Conservation (phyloP, 2,329 filamentous ascomycete species). For the Calonectria multiphialidica region DNA sequence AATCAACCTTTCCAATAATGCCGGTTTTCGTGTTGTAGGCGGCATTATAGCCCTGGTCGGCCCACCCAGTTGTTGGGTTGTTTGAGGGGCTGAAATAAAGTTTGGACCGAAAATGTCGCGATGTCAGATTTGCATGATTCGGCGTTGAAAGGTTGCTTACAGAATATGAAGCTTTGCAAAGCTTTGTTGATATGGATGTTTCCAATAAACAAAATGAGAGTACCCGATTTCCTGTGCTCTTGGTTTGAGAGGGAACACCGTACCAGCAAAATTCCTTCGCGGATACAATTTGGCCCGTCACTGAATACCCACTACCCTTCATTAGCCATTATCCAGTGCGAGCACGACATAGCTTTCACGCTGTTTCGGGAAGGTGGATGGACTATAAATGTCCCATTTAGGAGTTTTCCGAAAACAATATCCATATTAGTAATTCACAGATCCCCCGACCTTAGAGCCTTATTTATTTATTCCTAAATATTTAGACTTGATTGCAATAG, state of each 20-base stretch:
- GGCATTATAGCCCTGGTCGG: too few relatives aligned
- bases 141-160: too few relatives aligned
- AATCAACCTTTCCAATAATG: too few relatives aligned
- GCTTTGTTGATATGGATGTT: too few relatives aligned
- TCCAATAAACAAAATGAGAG: too few relatives aligned
- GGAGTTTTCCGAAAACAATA: background rate
- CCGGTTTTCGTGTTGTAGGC: too few relatives aligned
- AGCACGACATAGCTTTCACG: background rate
- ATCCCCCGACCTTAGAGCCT: background rate
- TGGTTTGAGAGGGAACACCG: background rate
- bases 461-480: background rate
- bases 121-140: too few relatives aligned
- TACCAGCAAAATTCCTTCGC: background rate
- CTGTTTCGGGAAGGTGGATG: background rate
- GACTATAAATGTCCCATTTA: background rate
- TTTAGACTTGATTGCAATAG: background rate
- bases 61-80: too few relatives aligned
- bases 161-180: too few relatives aligned
- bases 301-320: background rate
- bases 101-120: too few relatives aligned
- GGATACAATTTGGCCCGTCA: background rate
- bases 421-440: background rate
- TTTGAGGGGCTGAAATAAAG: too few relatives aligned
- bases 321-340: background rate
- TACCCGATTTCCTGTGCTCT: too few relatives aligned